Evolutionary conservation across 2,329 filamentous ascomycete species (phyloP), one percentile per base, ranked within the genome.

Genomic region (Colletotrichum sp.): DNA sequence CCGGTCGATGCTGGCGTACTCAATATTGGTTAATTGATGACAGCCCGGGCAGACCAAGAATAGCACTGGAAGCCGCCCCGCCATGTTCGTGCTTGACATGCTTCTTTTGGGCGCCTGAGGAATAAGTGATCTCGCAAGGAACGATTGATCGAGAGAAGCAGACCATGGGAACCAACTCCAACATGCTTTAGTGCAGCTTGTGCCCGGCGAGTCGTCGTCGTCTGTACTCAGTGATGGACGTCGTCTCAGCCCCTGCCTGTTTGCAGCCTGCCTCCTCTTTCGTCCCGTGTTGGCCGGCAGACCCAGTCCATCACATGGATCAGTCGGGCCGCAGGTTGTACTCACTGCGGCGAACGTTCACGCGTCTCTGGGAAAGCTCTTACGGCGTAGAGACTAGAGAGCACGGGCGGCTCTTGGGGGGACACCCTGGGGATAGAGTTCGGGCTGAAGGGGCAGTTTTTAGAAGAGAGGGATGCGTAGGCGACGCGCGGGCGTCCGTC

Each of bases 11-110:
- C 64, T 65, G 64, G 57, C 68, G 73, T 30, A 44, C 4, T 49
- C 73, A 64, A 60, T 73, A 64, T 69, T 69, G 18, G 44, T 72
- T 34, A 34, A 65, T 73, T 76, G 55, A 75, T 39, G 64, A 64
- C 44, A 68, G 30, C 60, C 49, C 24, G 6, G 63, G 62, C 44
- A 55, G 34, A 59, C 64, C 73, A 73, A 73, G 69, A 73, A 69
- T 57, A 69, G 32, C 63, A 76, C 57, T 36, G 52, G 69, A 65
- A 55, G 44, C 62, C 69, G 55, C 63, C 28, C 57, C 44, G 60
- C 62, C 62, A 18, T 72, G 69, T 64, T 67, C 62, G 62, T 49
- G 59, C 55, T 65, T 34, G 72, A 71, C 71, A 68, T 49, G 68
- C 34, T 71, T 66, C 60, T 71, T 66, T 59, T 16, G 34, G 34